These are phyloP conservation scores for Phascolomyces articulosus DNA, from an alignment of 371 early-diverging fungal genomes.

Conservation along the genomic window DNA sequence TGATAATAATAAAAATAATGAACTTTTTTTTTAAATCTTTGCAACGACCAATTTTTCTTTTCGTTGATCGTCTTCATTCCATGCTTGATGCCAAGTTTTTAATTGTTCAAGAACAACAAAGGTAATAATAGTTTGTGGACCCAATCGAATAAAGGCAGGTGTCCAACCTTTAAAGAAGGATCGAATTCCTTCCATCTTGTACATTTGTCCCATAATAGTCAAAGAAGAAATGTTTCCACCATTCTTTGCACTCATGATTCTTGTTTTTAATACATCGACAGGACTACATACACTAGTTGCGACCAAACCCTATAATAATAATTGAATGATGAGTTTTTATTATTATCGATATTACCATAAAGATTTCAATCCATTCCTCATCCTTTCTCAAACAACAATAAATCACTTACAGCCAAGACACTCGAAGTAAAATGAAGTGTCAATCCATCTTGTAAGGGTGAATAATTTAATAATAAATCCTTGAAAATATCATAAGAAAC, in stretches of 20 bases:
- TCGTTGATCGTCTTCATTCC: background rate
- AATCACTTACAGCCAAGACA: constrained; percentile 67
- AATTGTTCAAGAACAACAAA: constrained; percentile 70
- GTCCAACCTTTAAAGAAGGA: constrained; percentile 80
- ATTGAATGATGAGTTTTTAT: too few species aligned
- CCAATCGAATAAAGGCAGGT: constrained; percentile 64
- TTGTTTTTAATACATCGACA: constrained; percentile 74
- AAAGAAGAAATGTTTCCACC: constrained; percentile 17
- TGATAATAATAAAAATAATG: background rate
- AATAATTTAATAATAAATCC: constrained; percentile 43
- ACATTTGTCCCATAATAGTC: constrained; percentile 57
- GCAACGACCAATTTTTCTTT: background rate
- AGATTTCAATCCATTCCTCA: background rate
- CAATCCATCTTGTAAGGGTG: constrained; percentile 53
- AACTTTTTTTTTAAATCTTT: background rate
- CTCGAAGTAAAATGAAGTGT: constrained; percentile 77
- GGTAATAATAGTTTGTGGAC: constrained; percentile 72
- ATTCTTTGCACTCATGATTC: constrained; percentile 61
- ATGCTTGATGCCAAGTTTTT: constrained; percentile 36
- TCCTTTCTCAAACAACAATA: background rate
- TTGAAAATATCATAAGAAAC: constrained; percentile 64
- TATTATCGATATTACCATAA: too few species aligned
- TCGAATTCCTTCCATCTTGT: constrained; percentile 57
- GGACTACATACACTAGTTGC: constrained; percentile 73
- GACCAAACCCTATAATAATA: constrained; percentile 59